These are phyloP conservation scores for Boletus sensibilis DNA, from an alignment of 768 basidiomycete species.

Conservation along the genomic window DNA sequence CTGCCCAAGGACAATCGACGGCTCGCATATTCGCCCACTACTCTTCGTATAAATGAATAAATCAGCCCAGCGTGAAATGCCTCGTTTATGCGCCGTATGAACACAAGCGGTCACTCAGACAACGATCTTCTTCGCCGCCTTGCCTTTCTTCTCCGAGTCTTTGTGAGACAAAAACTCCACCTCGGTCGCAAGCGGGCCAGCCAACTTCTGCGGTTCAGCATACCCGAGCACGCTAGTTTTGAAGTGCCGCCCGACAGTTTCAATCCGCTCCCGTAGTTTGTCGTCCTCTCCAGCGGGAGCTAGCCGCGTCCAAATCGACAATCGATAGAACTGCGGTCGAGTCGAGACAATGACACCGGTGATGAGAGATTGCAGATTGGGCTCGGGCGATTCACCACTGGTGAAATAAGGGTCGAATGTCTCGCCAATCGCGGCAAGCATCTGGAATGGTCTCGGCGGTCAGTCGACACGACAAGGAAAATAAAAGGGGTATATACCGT, in stretches of 20 bases:
- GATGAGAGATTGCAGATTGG: constrained; percentile 59
- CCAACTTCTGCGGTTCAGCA: constrained; percentile 65
- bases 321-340: constrained; percentile 91
- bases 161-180: constrained; percentile 94
- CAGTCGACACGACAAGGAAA: neutral
- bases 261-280: constrained; percentile 76
- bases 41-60: constrained; percentile 32
- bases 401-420: constrained; percentile 91
- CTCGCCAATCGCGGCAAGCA: constrained; percentile 99
- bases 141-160: constrained; percentile 93
- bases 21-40: constrained; percentile 22
- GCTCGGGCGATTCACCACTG: constrained; percentile 39
- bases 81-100: constrained; percentile 16
- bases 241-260: constrained; percentile 85
- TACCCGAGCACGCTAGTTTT: constrained; percentile 89
- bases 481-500: constrained; percentile 55
- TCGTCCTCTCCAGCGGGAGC: constrained; percentile 60
- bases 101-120: constrained; percentile 42
- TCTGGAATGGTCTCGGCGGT: constrained; percentile 49
- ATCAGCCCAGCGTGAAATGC: constrained; percentile 25
- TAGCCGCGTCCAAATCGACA: constrained; percentile 96
- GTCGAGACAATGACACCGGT: constrained; percentile 96
- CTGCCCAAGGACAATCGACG: constrained; percentile 18
- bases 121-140: constrained; percentile 73
- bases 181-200: constrained; percentile 88